A percentile compares a stretch with the other conserved stretches of the same genome.
Conservation (phyloP, 2,329 filamentous ascomycete species). For the Plectosphaerella plurivora region DNA sequence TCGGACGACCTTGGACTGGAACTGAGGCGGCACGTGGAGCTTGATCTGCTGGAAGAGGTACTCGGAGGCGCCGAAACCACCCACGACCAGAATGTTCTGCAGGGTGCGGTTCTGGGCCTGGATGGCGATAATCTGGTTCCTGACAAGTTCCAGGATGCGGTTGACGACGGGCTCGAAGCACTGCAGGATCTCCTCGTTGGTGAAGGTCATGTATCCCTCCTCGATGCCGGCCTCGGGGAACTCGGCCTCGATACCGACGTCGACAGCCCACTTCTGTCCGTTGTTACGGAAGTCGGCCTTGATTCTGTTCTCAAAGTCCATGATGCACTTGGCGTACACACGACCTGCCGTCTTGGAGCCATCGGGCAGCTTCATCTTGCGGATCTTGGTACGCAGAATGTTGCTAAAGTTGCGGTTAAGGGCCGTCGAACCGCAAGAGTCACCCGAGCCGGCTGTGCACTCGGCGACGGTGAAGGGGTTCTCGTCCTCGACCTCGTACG, state of each 20-base stretch:
- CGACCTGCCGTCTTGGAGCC: conserved; percentile 96
- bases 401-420: conserved; percentile 98
- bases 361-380: conserved; percentile 98
- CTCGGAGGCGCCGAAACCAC: conserved; percentile 96
- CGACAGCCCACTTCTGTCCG: conserved; percentile 97
- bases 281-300: conserved; percentile 99
- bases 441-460: conserved; percentile 94
- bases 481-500: conserved; percentile 97
- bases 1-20: conserved; percentile 95
- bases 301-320: conserved; percentile 99
- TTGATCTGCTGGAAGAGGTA: conserved; percentile 99
- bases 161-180: conserved; percentile 99
- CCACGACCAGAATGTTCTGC: conserved; percentile 95
- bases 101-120: conserved; percentile 92
- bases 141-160: conserved; percentile 88
- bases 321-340: conserved; percentile 98
- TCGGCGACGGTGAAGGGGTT: conserved; percentile 95
- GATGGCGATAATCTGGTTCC: conserved; percentile 98
- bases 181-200: conserved; percentile 97
- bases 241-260: conserved; percentile 97
- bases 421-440: conserved; percentile 97
- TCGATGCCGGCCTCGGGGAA: conserved; percentile 97
- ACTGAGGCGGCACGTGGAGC: conserved; percentile 94
- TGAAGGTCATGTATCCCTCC: conserved; percentile 99
- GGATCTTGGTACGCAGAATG: conserved; percentile 93